These are phyloP conservation scores for Hyphopichia pseudoburtonii DNA, from an alignment of 1,139 yeast genomes.

Conservation along the genomic window DNA sequence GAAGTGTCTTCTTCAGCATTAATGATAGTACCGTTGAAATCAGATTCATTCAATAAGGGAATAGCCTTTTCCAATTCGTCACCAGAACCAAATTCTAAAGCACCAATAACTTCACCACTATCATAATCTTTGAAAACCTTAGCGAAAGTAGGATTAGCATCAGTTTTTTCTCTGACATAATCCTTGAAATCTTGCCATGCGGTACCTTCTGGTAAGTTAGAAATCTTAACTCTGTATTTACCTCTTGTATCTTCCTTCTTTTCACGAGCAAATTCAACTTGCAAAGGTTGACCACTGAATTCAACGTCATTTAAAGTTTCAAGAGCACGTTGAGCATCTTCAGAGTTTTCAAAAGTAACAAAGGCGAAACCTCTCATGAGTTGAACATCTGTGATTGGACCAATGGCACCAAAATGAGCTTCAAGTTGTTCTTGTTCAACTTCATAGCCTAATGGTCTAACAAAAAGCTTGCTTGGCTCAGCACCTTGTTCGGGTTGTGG, in stretches of 20 bases:
- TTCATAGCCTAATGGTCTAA: constrained; percentile 40
- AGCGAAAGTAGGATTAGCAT: constrained; percentile 66
- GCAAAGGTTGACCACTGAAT: constrained; percentile 63
- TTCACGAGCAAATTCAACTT: constrained; percentile 68
- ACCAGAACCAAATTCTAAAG: constrained; percentile 72
- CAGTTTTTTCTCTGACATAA: constrained; percentile 69
- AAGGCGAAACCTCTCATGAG: constrained; percentile 77
- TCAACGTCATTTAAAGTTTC: constrained; percentile 58
- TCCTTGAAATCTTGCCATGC: constrained; percentile 88
- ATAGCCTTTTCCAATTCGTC: constrained; percentile 74
- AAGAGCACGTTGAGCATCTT: constrained; percentile 65
- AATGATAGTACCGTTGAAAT: constrained; percentile 65
- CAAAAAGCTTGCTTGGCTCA: constrained; percentile 37
- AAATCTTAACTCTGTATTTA: constrained; percentile 67
- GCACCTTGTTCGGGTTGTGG: constrained; percentile 8
- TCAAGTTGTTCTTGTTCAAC: constrained; percentile 59
- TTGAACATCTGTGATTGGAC: constrained; percentile 66
- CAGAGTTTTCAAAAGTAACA: constrained; percentile 66
- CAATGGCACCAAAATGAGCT: constrained; percentile 64
- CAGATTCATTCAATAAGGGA: constrained; percentile 67
- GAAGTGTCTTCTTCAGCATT: constrained; percentile 78
- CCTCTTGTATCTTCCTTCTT: constrained; percentile 62
- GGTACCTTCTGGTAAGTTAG: constrained; percentile 70
- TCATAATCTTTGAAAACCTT: constrained; percentile 64
- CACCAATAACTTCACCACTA: constrained; percentile 67